These are phyloP conservation scores for Castanopsis chinensis DNA, from an alignment of 306 rosid genomes.

Conservation along the genomic window DNA sequence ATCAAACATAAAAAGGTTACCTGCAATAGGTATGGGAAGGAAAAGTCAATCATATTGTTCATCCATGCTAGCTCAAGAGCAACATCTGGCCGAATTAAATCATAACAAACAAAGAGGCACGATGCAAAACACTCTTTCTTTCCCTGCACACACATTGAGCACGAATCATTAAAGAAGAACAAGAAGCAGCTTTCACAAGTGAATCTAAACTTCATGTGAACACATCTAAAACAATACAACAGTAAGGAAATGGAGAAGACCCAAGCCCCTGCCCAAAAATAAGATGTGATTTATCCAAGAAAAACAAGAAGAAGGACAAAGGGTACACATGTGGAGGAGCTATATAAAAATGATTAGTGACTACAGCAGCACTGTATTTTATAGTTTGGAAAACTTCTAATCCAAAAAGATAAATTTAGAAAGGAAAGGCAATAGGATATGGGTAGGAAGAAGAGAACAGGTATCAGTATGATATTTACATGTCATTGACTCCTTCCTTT, in stretches of 20 bases:
- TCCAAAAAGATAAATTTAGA: not conserved
- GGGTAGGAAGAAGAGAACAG: not conserved
- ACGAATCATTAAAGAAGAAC: not conserved
- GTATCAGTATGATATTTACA: not conserved
- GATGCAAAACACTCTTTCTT: constrained; percentile 99
- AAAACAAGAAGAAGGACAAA: not conserved
- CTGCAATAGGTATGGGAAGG: constrained; percentile 92
- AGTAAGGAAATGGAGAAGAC: not conserved
- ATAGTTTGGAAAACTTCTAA: not conserved
- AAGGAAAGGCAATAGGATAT: not conserved
- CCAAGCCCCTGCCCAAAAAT: not conserved
- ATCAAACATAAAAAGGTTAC: constrained; percentile 23
- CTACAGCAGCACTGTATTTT: not conserved
- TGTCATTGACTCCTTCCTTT: not conserved
- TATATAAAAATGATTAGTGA: not conserved
- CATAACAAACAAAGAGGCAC: constrained; percentile 95
- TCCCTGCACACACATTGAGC: constrained; percentile 53
- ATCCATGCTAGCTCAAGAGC: constrained; percentile 96
- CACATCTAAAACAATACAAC: not conserved
- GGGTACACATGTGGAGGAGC: too few relatives aligned
- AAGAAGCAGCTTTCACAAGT: not conserved
- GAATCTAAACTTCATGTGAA: not conserved
- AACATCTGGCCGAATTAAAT: constrained; percentile 79
- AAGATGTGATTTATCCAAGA: constrained; percentile 33
- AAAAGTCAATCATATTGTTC: constrained; percentile 92